Percentiles rank a stretch among this genome's conserved stretches.
These are phyloP conservation scores for Heritiera littoralis DNA, from an alignment of 345 rosid species.

Conservation along the genomic window DNA sequence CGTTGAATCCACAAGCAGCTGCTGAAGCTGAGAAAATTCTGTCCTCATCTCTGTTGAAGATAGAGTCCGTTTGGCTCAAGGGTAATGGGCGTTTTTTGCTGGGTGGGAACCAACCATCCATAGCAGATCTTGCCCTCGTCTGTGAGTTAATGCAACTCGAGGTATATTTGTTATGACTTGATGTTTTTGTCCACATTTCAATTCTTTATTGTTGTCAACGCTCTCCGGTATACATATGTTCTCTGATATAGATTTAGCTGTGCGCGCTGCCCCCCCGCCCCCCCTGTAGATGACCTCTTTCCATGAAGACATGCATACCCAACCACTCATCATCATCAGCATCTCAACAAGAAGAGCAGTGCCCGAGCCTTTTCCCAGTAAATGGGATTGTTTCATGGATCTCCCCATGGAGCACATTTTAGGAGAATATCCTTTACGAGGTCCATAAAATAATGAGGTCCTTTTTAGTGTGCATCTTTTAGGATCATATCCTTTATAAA, in stretches of 20 bases:
- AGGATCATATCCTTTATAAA: background rate
- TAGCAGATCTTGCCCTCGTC: conserved; percentile 84
- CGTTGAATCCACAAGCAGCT: conserved; percentile 59
- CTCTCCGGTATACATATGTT: background rate
- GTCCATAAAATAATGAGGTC: background rate
- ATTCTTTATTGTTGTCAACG: conserved; percentile 9
- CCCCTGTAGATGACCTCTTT: background rate
- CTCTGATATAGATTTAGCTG: background rate
- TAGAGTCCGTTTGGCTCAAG: conserved; percentile 82
- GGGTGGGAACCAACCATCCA: conserved; percentile 75
- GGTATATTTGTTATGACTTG: conserved; percentile 37
- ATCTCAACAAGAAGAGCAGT: background rate
- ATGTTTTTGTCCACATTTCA: background rate
- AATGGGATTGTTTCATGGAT: background rate
- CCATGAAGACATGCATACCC: background rate
- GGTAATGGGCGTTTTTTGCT: conserved; percentile 68
- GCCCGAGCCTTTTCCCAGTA: background rate
- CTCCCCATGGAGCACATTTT: background rate
- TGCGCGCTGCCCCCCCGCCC: no score
- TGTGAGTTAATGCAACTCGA: conserved; percentile 83
- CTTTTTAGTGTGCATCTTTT: background rate
- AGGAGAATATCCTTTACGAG: background rate
- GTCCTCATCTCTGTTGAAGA: conserved; percentile 47
- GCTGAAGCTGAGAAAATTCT: conserved; percentile 64
- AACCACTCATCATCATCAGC: background rate